Base-by-base conservation (phyloP, 1,284 basidiomycete genomes). In the Cryptococcus amylolentus region DNA sequence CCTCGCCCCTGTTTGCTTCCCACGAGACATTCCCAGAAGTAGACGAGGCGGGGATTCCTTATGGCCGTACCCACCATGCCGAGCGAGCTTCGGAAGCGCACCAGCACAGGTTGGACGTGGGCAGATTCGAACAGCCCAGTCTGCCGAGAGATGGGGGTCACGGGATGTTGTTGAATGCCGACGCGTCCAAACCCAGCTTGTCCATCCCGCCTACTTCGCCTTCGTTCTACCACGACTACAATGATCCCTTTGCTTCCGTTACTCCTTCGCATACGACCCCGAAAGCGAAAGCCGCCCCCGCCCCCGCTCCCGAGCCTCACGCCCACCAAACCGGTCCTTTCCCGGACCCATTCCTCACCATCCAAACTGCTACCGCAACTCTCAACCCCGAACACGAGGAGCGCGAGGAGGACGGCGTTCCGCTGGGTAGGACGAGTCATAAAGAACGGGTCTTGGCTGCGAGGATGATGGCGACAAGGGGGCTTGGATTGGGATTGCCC, bases 341-440 rank as follows among this genome's bases (percentile, higher is more conserved):
- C 35, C 71, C 71, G 20, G 77, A 79, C 55, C 77, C 77, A 5
- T 79, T 78, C 68, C 67, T 77, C 50, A 76, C 74, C 2, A 66
- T 77, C 35, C 70, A 76, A 55, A 77, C 77, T 1, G 72, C 71
- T 26, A 77, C 74, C 0, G 64, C 70, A 9, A 58, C 72, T 12
- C 52, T 72, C 6, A 20, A 31, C 16, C 23, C 45, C 26, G 31
- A 51, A 10, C 7, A 13, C 18, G 27, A 40, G 37, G 73, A 77
- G 12, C 81, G 82, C 48, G 72, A 83, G 37, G 86, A 88, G 68
- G 84, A 81, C 55, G 86, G 86, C 1, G 77, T 88, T 28, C 86
- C 86, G 1, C 83, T 86, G 41, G 88, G 86, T n/a, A 82, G 85
- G 18, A 82, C 82, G 10, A 86, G 86, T 68, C 87, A 88, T 67